Base-by-base conservation (phyloP, 2,329 filamentous ascomycete genomes). In the Bipolaris oryzae region DNA sequence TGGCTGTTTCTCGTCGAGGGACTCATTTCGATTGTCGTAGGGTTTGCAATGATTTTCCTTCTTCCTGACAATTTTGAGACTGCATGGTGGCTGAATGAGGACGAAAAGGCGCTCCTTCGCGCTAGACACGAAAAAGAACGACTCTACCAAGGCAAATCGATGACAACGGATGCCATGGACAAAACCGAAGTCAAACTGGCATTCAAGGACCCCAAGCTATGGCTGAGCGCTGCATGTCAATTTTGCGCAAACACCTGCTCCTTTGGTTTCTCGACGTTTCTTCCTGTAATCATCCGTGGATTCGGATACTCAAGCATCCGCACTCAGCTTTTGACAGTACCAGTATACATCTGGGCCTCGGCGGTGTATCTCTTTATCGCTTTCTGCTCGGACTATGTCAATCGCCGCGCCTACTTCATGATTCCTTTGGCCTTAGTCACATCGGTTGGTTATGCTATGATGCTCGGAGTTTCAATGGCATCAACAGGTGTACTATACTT, bases 131-230 rank as follows among this genome's bases (percentile, higher is more conserved):
- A 74, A n/a, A 72, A 79, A 33, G 81, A 56, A 13, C 54, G 57
- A n/a, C 48, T 64, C 83, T 69, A 78, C 82, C 70, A 78, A 74
- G 61, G 76, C 75, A 25, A 67, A 33, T 67, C 90, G 87, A 62
- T 88, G 84, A 55, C 90, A 89, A 68, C 97, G 94, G 58, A 98
- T 87, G 69, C 93, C 85, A 76, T 98, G 94, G 43, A 96, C 90
- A 70, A 93, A 89, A 60, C 89, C 92, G 77, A 91, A 94, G 72
- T 97, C 91, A 66, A 90, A 87, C 48, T 95, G 83, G 2, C 91
- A 88, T 75, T 97, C 92, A 45, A 37, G 39, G 58, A 61, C 33
- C 84, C 66, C 80, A 84, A 75, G 84, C 82, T 73, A 79, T 82
- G 65, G 79, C 81, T 46, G 83, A 82, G 67, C 80, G 80, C 4